Conservation (phyloP, 2,329 filamentous ascomycete genomes). For the Xylaria polymorpha region DNA sequence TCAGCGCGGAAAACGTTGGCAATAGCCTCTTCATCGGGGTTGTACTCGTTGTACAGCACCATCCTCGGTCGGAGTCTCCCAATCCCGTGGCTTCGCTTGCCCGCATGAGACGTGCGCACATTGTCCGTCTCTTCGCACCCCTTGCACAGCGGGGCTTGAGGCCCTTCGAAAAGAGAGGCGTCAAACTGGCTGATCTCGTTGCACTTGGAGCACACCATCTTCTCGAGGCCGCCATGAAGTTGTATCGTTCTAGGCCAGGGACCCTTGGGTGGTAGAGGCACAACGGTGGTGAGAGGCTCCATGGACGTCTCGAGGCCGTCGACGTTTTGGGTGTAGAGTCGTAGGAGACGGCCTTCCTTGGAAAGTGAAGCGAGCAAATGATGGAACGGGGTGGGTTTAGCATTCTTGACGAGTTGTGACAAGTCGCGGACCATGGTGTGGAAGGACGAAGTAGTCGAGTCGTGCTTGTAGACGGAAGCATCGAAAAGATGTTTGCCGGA, state of each 20-base stretch:
- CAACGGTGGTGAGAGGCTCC: conserved; percentile 79
- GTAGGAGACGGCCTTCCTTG: conserved; percentile 84
- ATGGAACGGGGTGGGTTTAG: conserved; percentile 89
- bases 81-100: conserved; percentile 93
- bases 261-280: conserved; percentile 83
- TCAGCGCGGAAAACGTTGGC: conserved; percentile 90
- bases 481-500: conserved; percentile 98
- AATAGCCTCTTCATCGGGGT: conserved; percentile 96
- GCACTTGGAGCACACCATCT: conserved; percentile 98
- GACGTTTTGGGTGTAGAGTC: conserved; percentile 96
- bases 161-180: conserved; percentile 82
- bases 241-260: conserved; percentile 96
- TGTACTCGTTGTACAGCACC: conserved; percentile 96
- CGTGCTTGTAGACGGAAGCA: conserved; percentile 95
- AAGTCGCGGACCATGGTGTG: conserved; percentile 96
- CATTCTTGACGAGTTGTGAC: conserved; percentile 79
- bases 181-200: conserved; percentile 80
- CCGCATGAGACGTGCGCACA: conserved; percentile 78
- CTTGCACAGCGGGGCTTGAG: conserved; percentile 82
- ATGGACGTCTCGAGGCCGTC: conserved; percentile 92
- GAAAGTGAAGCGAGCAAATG: conserved; percentile 92
- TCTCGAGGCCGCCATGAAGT: conserved; percentile 90
- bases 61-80: conserved; percentile 91
- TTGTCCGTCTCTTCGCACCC: conserved; percentile 80
- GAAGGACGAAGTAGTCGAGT: conserved; percentile 87